These are phyloP conservation scores for Phialophora verrucosa DNA, from an alignment of 2,329 filamentous ascomycete genomes.

Conservation along the genomic window DNA sequence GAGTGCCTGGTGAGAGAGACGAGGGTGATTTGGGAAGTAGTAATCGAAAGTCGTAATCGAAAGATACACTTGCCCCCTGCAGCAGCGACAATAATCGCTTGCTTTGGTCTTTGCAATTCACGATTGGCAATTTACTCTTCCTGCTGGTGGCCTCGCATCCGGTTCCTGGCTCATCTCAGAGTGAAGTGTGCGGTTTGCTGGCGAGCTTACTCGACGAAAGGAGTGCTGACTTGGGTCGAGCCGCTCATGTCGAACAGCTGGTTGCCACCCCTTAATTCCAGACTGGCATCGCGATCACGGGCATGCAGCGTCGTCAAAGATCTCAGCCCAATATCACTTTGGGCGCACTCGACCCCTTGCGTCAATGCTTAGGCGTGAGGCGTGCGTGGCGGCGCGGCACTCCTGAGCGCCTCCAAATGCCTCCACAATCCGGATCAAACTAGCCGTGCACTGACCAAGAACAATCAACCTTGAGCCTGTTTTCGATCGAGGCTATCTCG, in stretches of 20 bases:
- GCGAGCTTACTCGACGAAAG: not conserved
- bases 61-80: not conserved
- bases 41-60: not conserved
- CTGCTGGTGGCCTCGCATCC: conserved; percentile 6
- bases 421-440: conserved; percentile 12
- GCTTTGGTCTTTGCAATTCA: not conserved
- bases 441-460: conserved; percentile 8
- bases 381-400: conserved; percentile 13
- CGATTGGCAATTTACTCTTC: not conserved
- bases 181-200: not conserved
- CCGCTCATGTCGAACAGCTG: not conserved
- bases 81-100: not conserved
- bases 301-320: not conserved
- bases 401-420: not conserved
- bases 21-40: conserved; percentile 6
- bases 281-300: not conserved
- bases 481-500: conserved; percentile 23
- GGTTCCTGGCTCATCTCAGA: not conserved
- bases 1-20: not conserved
- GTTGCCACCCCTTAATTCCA: conserved; percentile 5
- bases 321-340: conserved; percentile 12
- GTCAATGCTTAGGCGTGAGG: not conserved
- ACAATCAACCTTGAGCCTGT: conserved; percentile 4
- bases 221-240: conserved; percentile 17
- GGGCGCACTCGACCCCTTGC: not conserved